A percentile compares a stretch with the other conserved stretches of the same genome.
Evolutionary conservation across 2,329 filamentous ascomycete genomes (phyloP).

Genomic region (Fusarium setosum): DNA sequence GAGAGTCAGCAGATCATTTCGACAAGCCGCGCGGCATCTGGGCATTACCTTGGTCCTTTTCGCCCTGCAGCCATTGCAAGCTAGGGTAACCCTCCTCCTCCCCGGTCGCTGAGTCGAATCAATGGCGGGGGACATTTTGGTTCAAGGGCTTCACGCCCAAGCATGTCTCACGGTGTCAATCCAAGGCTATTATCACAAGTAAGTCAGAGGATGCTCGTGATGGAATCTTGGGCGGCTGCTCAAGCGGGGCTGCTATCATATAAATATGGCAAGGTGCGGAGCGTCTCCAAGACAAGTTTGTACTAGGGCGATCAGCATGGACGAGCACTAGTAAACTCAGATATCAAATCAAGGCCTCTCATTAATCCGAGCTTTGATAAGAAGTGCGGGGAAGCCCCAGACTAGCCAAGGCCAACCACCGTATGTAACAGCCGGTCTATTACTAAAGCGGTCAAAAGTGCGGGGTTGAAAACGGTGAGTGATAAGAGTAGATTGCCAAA

Average conservation of each 20-base stretch:
- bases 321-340: background rate
- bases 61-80: constrained; percentile 19
- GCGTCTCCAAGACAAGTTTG: background rate
- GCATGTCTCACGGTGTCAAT: background rate
- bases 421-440: no score
- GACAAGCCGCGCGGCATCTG: background rate
- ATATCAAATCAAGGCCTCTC: background rate
- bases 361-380: background rate
- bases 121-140: background rate
- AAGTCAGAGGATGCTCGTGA: background rate
- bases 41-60: constrained; percentile 12
- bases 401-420: no score
- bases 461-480: no score
- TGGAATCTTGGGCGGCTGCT: background rate
- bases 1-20: background rate
- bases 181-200: background rate
- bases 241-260: background rate
- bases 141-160: background rate
- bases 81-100: constrained; percentile 15
- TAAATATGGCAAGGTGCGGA: background rate
- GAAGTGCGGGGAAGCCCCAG: background rate
- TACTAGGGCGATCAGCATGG: background rate
- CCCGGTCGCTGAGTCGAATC: background rate
- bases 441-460: no score
- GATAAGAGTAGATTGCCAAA: no score